phyloP scores from a whole-genome alignment of 1,284 basidiomycete species.

The Termitomyces sp. region DNA sequence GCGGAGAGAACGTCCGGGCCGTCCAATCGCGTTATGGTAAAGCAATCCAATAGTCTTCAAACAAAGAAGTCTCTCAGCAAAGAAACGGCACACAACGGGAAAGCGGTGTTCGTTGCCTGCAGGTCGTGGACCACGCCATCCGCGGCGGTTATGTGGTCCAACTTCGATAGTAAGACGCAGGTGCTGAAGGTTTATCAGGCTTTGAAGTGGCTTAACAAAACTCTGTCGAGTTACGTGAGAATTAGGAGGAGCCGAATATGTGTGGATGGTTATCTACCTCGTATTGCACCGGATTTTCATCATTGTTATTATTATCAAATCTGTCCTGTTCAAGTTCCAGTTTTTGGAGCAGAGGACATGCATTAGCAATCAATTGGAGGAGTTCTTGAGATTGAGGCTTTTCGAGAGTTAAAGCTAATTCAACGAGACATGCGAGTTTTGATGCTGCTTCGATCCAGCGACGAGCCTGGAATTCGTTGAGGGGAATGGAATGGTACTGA shows the following conservation, averaged over 20 bases:
- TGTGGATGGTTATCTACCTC: background rate
- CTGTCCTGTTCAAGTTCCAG: conserved; percentile 1
- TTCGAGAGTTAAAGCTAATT: background rate
- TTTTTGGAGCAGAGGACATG: background rate
- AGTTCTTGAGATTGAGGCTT: background rate
- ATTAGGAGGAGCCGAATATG: background rate
- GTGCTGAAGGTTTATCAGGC: background rate
- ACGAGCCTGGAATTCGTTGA: background rate
- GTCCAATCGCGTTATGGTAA: background rate
- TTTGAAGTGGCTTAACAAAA: background rate
- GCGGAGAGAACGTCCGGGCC: background rate
- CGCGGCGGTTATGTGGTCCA: background rate
- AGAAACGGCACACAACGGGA: background rate
- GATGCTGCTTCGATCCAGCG: background rate
- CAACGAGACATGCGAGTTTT: background rate
- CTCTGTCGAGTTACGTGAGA: background rate
- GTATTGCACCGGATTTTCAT: background rate
- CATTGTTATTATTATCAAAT: background rate
- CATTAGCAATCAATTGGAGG: background rate
- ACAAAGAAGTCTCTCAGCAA: background rate
- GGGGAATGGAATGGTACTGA: background rate
- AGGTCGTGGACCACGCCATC: background rate
- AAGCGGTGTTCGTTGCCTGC: background rate
- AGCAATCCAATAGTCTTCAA: background rate
- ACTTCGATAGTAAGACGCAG: conserved; percentile 2